phyloP scores from a whole-genome alignment of 2,329 filamentous ascomycete species.

The Chaetomiaceae sp. region DNA sequence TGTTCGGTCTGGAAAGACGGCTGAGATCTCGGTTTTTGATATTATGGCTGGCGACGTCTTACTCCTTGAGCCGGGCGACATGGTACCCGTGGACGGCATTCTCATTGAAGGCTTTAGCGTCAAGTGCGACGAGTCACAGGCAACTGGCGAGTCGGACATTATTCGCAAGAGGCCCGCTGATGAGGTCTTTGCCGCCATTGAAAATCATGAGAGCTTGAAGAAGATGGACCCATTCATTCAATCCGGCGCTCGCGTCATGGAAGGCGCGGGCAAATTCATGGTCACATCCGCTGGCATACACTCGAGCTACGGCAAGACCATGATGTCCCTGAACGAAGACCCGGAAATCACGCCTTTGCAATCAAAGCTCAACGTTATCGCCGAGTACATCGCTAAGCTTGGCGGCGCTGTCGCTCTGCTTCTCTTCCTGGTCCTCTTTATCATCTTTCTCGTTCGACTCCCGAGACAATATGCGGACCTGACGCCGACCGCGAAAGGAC shows the following conservation, averaged over 20 bases:
- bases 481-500: slow-evolving; percentile 68
- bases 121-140: slow-evolving; percentile 73
- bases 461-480: slow-evolving; percentile 42
- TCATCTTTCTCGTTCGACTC: slow-evolving; percentile 74
- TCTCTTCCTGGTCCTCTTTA: slow-evolving; percentile 79
- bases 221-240: slow-evolving; percentile 83
- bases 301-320: slow-evolving; percentile 70
- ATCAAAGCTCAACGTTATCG: slow-evolving; percentile 69
- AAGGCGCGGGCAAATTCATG: slow-evolving; percentile 70
- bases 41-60: slow-evolving; percentile 67
- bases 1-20: slow-evolving; percentile 64
- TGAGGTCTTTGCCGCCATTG: slow-evolving; percentile 65
- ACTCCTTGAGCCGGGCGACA: slow-evolving; percentile 69
- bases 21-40: slow-evolving; percentile 66
- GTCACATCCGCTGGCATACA: slow-evolving; percentile 69
- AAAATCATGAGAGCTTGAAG: slow-evolving; percentile 59
- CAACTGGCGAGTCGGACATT: slow-evolving; percentile 74
- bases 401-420: slow-evolving; percentile 73
- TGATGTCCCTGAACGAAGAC: slow-evolving; percentile 69
- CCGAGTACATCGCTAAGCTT: slow-evolving; percentile 72
- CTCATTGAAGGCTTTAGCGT: slow-evolving; percentile 69
- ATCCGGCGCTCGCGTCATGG: slow-evolving; percentile 74
- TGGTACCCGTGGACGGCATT: slow-evolving; percentile 70
- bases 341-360: slow-evolving; percentile 73
- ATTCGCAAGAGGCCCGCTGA: slow-evolving; percentile 64